Evolutionary conservation across 306 rosid species (phyloP), one percentile per base, ranked within the genome.

Genomic region (Astragalus glycyphyllos): DNA sequence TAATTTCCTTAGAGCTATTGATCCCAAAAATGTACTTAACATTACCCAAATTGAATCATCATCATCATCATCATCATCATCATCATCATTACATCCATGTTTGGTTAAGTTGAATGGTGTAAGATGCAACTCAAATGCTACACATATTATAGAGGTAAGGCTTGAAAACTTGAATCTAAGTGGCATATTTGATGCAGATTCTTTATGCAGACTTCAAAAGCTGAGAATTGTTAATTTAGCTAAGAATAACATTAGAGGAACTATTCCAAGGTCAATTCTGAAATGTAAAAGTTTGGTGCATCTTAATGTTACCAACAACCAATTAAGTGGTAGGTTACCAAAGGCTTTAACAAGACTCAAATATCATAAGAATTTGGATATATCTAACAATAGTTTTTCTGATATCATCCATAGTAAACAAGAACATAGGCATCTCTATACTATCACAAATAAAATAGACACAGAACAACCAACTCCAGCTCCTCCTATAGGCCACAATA

Each of bases 241-340:
- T 31, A 51, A 78, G 20, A 82, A 82, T 72, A 53, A 58, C 42
- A 58, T 82, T 15, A 69, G 55, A 74, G 86, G 83, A 20, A 58
- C 44, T 2, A 82, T 82, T 7, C 82, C 86, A 69, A 51, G 2
- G 11, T 82, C 83, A 35, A 57, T 86, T 69, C 16, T 75, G 73
- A 55, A 71, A 15, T 87, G 96, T 78, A 75, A 69, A 69, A 81
- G 77, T 68, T 73, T 91, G 80, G 38, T 69, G 38, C 75, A 74
- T 68, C 77, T 85, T 31, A 85, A 91, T 81, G 65, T 87, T 11
- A 81, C 86, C 47, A 65, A 63, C 76, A 87, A 86, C 74, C 65
- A 76, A 49, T 58, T 89, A 65, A 86, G 82, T 74, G 96, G 96
- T 53, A 80, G 14, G 62, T 32, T 92, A 46, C 88, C 96, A 16